phyloP scores from a whole-genome alignment of 768 basidiomycete species.

The Leccinellum luteum region DNA sequence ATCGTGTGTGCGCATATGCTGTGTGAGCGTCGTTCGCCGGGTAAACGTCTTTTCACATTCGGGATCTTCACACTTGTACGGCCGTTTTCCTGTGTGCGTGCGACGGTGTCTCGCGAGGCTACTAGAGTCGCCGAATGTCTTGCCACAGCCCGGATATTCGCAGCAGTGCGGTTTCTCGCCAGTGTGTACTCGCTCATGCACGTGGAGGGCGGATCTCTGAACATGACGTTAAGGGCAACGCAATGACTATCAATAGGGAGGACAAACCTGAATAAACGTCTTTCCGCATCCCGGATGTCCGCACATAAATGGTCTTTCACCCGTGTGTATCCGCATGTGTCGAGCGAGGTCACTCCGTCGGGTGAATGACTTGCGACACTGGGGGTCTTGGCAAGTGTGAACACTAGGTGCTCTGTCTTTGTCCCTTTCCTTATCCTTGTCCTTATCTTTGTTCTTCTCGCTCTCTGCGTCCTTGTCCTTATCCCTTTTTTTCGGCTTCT shows the following conservation, averaged over 20 bases:
- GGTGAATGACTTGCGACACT: slow-evolving; percentile 79
- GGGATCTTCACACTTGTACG: slow-evolving; percentile 82
- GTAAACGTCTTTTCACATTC: slow-evolving; percentile 88
- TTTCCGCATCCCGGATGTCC: slow-evolving; percentile 74
- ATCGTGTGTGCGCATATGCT: slow-evolving; percentile 87
- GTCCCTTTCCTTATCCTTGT: slow-evolving; percentile 23
- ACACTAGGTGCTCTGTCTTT: slow-evolving; percentile 47
- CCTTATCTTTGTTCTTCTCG: slow-evolving; percentile 21
- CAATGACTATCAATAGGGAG: not conserved
- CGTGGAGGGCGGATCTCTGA: slow-evolving; percentile 85
- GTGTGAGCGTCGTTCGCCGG: slow-evolving; percentile 77
- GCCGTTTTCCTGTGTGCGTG: slow-evolving; percentile 83
- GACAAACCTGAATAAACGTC: slow-evolving; percentile 83
- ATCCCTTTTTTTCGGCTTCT: slow-evolving; percentile 29
- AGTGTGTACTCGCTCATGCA: slow-evolving; percentile 86
- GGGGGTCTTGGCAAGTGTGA: slow-evolving; percentile 68
- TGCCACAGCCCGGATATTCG: slow-evolving; percentile 84
- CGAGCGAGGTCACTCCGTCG: slow-evolving; percentile 81
- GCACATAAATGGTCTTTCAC: slow-evolving; percentile 83
- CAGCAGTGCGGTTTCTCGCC: slow-evolving; percentile 92
- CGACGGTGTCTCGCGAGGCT: slow-evolving; percentile 89
- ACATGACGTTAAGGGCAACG: slow-evolving; percentile 13
- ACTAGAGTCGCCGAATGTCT: slow-evolving; percentile 89
- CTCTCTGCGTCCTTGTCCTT: slow-evolving; percentile 24
- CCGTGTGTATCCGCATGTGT: slow-evolving; percentile 88